Evolutionary conservation across 192 early-diverging fungal species (phyloP).

Genomic region (Oehlia diaphana): DNA sequence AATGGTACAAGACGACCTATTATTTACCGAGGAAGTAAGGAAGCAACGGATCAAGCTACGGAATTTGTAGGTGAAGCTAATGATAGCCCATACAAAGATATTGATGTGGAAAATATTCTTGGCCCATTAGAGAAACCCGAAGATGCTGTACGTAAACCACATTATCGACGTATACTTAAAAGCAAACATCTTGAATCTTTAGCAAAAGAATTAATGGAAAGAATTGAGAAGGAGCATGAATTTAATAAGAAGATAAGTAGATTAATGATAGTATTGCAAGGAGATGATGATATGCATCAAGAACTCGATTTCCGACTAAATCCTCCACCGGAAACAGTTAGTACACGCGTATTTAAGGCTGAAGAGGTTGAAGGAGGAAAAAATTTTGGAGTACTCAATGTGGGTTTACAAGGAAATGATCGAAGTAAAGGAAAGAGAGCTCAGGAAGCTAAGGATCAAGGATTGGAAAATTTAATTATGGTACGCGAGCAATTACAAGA

Average conservation of each 20-base stretch:
- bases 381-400: conserved; percentile 25
- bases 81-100: conserved; percentile 62
- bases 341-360: conserved; percentile 18
- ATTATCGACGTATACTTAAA: conserved; percentile 54
- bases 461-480: conserved; percentile 6
- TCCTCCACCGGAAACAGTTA: conserved; percentile 21
- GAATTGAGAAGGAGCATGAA: conserved; percentile 64
- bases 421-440: conserved; percentile 20
- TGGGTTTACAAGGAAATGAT: conserved; percentile 25
- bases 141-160: conserved; percentile 48
- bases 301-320: conserved; percentile 46
- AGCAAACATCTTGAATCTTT: conserved; percentile 54
- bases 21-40: conserved; percentile 1
- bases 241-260: conserved; percentile 60
- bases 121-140: conserved; percentile 55
- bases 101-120: conserved; percentile 61
- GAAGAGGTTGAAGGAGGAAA: conserved; percentile 25
- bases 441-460: conserved; percentile 24
- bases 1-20: conserved; percentile 22
- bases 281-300: conserved; percentile 63
- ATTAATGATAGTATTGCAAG: conserved; percentile 52
- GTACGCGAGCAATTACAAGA: conserved; percentile 22
- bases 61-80: conserved; percentile 48
- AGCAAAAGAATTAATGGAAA: conserved; percentile 56
- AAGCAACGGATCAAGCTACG: conserved; percentile 27